Conservation (phyloP, 768 basidiomycete species). For the Boletales sp. region DNA sequence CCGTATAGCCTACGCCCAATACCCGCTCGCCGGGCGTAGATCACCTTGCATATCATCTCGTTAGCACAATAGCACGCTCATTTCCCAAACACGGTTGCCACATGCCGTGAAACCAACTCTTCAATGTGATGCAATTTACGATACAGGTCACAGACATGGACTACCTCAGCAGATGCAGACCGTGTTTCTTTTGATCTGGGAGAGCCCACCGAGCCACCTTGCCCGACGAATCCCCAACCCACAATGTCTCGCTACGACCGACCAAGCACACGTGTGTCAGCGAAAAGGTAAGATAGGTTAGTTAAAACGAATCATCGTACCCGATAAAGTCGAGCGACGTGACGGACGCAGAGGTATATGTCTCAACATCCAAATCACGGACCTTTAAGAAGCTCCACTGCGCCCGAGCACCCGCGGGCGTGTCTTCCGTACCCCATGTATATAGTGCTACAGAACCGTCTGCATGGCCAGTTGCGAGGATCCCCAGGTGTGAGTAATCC, state of each 20-base stretch:
- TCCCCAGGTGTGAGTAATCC: conserved; percentile 73
- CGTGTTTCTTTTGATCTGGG: conserved; percentile 13
- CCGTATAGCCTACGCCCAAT: too few relatives aligned
- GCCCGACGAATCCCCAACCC: conserved; percentile 24
- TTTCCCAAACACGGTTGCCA: too few relatives aligned
- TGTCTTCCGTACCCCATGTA: conserved; percentile 80
- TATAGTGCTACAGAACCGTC: conserved; percentile 77
- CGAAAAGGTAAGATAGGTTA: background rate
- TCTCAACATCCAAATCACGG: conserved; percentile 59
- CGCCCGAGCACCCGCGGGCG: conserved; percentile 61
- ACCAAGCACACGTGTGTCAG: background rate
- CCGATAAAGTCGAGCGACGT: conserved; percentile 82
- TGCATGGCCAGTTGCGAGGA: conserved; percentile 76
- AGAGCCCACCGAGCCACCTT: conserved; percentile 23
- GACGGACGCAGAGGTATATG: conserved; percentile 41
- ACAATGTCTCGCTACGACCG: conserved; percentile 19
- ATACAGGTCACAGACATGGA: too few relatives aligned
- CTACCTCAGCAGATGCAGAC: too few relatives aligned
- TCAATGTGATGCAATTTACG: too few relatives aligned
- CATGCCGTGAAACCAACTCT: too few relatives aligned
- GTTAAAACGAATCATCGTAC: conserved; percentile 37
- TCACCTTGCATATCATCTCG: too few relatives aligned
- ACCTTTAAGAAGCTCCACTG: conserved; percentile 73
- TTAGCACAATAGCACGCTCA: too few relatives aligned
- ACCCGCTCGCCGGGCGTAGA: too few relatives aligned